phyloP scores from a whole-genome alignment of 2,329 filamentous ascomycete genomes.

The Cercospora brassicicola region DNA sequence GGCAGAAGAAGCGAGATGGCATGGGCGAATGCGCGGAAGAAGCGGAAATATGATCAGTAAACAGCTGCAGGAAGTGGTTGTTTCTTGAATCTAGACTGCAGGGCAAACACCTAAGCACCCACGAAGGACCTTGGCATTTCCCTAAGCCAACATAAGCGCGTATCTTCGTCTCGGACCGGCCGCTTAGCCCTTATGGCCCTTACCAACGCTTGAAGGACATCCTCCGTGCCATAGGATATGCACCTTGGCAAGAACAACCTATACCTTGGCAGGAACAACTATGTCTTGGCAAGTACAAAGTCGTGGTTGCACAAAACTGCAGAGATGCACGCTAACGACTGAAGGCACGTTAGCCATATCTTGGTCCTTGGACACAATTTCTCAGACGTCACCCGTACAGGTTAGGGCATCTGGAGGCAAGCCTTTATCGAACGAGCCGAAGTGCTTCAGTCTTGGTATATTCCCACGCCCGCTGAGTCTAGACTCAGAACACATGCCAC shows the following conservation, averaged over 20 bases:
- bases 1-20: too few species aligned
- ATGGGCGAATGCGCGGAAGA: too few species aligned
- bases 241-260: too few species aligned
- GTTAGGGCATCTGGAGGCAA: neutral
- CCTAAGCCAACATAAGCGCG: too few species aligned
- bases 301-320: neutral
- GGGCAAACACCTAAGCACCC: too few species aligned
- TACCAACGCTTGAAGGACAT: neutral
- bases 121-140: too few species aligned
- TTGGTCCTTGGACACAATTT: neutral
- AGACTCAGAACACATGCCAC: neutral
- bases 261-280: neutral
- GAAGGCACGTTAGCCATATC: neutral
- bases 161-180: too few species aligned
- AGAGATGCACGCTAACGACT: neutral
- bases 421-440: neutral
- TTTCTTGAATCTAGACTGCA: too few species aligned
- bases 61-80: too few species aligned
- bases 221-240: neutral
- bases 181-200: neutral
- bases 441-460: neutral
- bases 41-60: too few species aligned
- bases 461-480: too few species aligned
- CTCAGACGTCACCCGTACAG: neutral
- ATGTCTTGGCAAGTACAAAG: neutral